Conservation (phyloP, 768 basidiomycete genomes). For the Podaxis sp. region DNA sequence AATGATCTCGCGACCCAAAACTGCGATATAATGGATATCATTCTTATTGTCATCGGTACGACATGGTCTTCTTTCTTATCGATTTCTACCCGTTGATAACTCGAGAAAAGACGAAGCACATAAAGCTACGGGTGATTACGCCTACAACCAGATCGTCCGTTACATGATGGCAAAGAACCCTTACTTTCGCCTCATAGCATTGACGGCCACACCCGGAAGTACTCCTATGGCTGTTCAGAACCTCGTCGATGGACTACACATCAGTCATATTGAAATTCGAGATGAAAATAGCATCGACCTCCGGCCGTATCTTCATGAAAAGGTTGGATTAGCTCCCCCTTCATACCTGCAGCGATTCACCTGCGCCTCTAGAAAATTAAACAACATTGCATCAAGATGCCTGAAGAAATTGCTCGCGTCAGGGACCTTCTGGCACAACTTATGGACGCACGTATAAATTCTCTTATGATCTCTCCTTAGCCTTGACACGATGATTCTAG, state of each 20-base stretch:
- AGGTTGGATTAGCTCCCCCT: slow-evolving; percentile 43
- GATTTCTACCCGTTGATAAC: background rate
- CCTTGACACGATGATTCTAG: slow-evolving; percentile 19
- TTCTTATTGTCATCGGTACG: slow-evolving; percentile 86
- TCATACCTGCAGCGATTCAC: background rate
- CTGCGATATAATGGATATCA: slow-evolving; percentile 77
- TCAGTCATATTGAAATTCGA: slow-evolving; percentile 92
- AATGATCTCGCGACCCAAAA: slow-evolving; percentile 77
- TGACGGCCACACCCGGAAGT: slow-evolving; percentile 93
- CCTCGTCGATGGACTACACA: slow-evolving; percentile 91
- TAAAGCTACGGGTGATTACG: slow-evolving; percentile 88
- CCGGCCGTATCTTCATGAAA: slow-evolving; percentile 81
- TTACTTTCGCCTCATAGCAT: slow-evolving; percentile 86
- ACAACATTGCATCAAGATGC: slow-evolving; percentile 77
- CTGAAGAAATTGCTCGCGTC: slow-evolving; percentile 59
- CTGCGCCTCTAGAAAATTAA: slow-evolving; percentile 54
- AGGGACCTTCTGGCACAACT: slow-evolving; percentile 65
- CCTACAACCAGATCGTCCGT: slow-evolving; percentile 86
- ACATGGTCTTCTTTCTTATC: background rate
- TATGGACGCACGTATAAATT: slow-evolving; percentile 60
- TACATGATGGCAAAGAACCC: slow-evolving; percentile 94
- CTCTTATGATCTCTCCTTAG: background rate
- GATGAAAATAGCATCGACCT: slow-evolving; percentile 90
- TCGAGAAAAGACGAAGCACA: slow-evolving; percentile 82
- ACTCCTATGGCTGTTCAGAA: slow-evolving; percentile 84